phyloP scores from a whole-genome alignment of 1,139 yeast species.

The Pichia sp. region DNA sequence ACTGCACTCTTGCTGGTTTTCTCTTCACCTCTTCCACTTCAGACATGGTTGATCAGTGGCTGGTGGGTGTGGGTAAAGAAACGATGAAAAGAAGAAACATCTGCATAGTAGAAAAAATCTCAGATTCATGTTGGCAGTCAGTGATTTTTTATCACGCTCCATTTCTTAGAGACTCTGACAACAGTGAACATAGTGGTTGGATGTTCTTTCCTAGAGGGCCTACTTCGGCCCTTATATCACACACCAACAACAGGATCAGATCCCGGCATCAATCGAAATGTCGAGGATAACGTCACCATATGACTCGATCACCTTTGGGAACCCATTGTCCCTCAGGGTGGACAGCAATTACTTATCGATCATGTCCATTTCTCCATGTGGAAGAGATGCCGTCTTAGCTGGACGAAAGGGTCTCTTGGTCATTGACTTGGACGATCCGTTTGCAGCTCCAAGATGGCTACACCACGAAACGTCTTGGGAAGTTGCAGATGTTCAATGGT shows the following conservation, averaged over 20 bases:
- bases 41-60: neutral
- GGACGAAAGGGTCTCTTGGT: constrained; percentile 85
- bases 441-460: constrained; percentile 91
- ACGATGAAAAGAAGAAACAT: too few species aligned
- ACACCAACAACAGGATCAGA: too few species aligned
- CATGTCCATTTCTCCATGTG: constrained; percentile 88
- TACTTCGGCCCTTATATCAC: too few species aligned
- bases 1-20: constrained; percentile 67
- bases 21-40: constrained; percentile 19
- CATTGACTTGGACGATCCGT: constrained; percentile 94
- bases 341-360: constrained; percentile 59
- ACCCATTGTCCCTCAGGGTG: constrained; percentile 76
- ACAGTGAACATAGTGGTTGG: too few species aligned
- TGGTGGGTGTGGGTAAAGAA: too few species aligned
- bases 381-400: constrained; percentile 91
- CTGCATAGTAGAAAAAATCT: too few species aligned
- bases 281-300: constrained; percentile 24
- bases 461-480: constrained; percentile 96
- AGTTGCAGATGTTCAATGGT: constrained; percentile 99
- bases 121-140: too few species aligned
- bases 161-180: too few species aligned
- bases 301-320: constrained; percentile 57
- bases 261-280: constrained; percentile 3
- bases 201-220: too few species aligned
- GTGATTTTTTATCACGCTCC: too few species aligned